Evolutionary conservation across 2,329 filamentous ascomycete genomes (phyloP).

Genomic region (Hymenotorrendiella dingleyae): DNA sequence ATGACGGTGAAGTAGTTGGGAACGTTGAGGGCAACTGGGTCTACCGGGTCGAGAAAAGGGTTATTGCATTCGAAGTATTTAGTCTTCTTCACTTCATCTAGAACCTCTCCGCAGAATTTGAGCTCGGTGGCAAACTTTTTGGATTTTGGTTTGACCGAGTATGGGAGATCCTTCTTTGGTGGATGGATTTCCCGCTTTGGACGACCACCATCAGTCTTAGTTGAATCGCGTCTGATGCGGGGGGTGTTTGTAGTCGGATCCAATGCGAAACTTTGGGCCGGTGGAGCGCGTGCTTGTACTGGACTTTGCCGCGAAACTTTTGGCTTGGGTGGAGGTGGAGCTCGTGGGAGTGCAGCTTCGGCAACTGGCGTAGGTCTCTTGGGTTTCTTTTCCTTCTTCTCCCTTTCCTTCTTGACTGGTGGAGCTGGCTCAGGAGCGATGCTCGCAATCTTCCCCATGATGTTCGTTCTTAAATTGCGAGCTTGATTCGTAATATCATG

Average conservation of each 20-base stretch:
- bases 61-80: constrained; percentile 64
- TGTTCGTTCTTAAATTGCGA: constrained; percentile 51
- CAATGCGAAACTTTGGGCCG: constrained; percentile 63
- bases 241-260: constrained; percentile 67
- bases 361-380: constrained; percentile 35
- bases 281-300: constrained; percentile 30
- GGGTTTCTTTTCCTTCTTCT: constrained; percentile 54
- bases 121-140: constrained; percentile 86
- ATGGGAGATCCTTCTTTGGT: constrained; percentile 89
- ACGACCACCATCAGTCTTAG: constrained; percentile 67
- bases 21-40: constrained; percentile 89
- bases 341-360: constrained; percentile 32
- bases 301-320: constrained; percentile 29
- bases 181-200: constrained; percentile 93
- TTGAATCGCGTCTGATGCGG: constrained; percentile 79
- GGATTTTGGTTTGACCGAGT: constrained; percentile 79
- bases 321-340: constrained; percentile 34
- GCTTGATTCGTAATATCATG: constrained; percentile 63
- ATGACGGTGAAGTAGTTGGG: constrained; percentile 89
- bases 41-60: constrained; percentile 79
- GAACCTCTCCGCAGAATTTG: constrained; percentile 78
- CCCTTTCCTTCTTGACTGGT: constrained; percentile 58
- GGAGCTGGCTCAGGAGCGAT: constrained; percentile 44
- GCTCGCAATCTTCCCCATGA: constrained; percentile 47
- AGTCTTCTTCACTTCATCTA: constrained; percentile 70